Base-by-base conservation (phyloP, 1,139 yeast genomes). In the Ogataea hybrid region DNA sequence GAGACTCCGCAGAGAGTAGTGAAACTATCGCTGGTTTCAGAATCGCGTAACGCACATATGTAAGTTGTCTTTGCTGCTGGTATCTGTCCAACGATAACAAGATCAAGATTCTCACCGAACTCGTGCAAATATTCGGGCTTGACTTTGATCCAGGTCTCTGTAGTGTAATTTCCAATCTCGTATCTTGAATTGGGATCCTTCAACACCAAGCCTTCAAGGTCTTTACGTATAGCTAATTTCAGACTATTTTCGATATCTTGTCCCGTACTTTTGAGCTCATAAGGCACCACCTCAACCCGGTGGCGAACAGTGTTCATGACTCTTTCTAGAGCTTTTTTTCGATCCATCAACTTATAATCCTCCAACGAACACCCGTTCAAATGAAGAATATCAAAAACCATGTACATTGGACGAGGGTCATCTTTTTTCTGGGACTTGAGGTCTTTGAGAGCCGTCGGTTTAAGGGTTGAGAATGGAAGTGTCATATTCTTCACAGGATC, bases 51-150 rank as follows among this genome's bases (percentile, higher is more conserved):
- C 0, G 92, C 97, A 63, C 95, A 84, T 56, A 86, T 71, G 54
- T 76, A 86, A 5, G 90, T 74, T 33, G 86, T 81, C 39, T 92
- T 92, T 23, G 76, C 73, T 0, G 87, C 90, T 11, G 81, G 79
- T 41, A 77, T 79, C 41, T 83, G 83, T 0, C 97, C 97, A 45
- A 90, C 79, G 0, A 92, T 77, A 2, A 81, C 70, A 35, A 89
- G 62, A 62, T 92, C 98, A 50, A 90, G 67, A 53, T 85, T 85
- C 49, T 88, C 96, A 7, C 96, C 96, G 62, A 85, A 85, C 41
- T 84, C 88, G 46, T 81, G 84, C 45, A 89, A 68, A 59, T 89
- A 90, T 52, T 90, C 96, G 0, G 97, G 97, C 60, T 92, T 92
- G 2, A 90, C 77, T 57, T 92, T 92, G 21, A 87, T 68, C 96